Evolutionary conservation across 1,139 yeast species (phyloP), one percentile per base, ranked within the genome.

Genomic region (Lodderomyces margitis): DNA sequence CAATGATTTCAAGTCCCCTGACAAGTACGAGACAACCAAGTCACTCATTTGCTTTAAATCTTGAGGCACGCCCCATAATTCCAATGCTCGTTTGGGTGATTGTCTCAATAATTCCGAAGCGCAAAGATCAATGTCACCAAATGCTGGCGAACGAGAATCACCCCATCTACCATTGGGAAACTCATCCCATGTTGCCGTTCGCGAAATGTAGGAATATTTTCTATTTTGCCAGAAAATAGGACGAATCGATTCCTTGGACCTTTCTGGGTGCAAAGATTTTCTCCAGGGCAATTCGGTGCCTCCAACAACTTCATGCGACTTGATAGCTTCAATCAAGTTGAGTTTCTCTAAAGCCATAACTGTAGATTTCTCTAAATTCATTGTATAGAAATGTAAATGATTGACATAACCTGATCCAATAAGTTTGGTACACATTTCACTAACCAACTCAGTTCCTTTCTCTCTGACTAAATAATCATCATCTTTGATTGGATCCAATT

Each of bases 161-260:
- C 96, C 96, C 87, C 95, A 88, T 66, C 96, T 76, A 50, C 96
- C 96, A 64, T 88, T 88, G 39, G 96, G 96, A 59, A 87, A 88
- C 61, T 88, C 96, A 66, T 88, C 95, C 95, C 96, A 88, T 44
- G 87, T 86, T 28, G 95, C 82, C 15, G 98, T 92, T 62, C 98
- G 78, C 34, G 89, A 78, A 48, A 89, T 81, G 61, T 91, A 92
- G 16, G 95, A 83, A 62, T 86, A 87, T 59, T 91, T 91, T 68
- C 97, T 80, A 63, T 89, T 86, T 61, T 87, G 87, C 98, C 98
- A 92, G 62, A 91, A 91, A 51, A 92, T 91, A 14, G 98, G 98
- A 55, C 97, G 80, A 40, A 91, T 89, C 17, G 85, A 70, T 62
- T 91, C 97, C 50, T 84, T 82, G 44, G 79, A 78, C 64, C 97